These are phyloP conservation scores for Cladophialophora psammophila DNA, from an alignment of 2,329 filamentous ascomycete species.

Conservation along the genomic window DNA sequence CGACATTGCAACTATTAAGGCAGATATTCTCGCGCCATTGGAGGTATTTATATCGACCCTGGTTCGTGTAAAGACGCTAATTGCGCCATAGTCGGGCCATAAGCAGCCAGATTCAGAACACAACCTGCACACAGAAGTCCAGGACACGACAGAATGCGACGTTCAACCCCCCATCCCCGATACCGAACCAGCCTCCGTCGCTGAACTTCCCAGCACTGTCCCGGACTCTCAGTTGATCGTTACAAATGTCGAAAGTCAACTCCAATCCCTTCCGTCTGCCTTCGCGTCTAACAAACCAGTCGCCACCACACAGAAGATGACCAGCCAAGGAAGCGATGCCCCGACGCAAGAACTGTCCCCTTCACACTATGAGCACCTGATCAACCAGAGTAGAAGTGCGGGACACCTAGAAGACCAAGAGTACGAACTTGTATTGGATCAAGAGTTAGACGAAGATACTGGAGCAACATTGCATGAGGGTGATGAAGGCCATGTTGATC, in stretches of 20 bases:
- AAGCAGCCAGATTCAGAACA: slow-evolving; percentile 27
- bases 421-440: slow-evolving; percentile 7
- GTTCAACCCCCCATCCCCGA: slow-evolving; percentile 3
- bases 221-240: slow-evolving; percentile 35
- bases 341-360: slow-evolving; percentile 56
- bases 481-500: slow-evolving; percentile 53
- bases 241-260: slow-evolving; percentile 26
- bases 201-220: slow-evolving; percentile 36
- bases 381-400: slow-evolving; percentile 48
- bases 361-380: slow-evolving; percentile 52
- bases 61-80: slow-evolving; percentile 25
- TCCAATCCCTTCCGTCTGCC: slow-evolving; percentile 16
- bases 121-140: slow-evolving; percentile 13
- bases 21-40: slow-evolving; percentile 16
- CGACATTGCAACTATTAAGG: slow-evolving; percentile 31
- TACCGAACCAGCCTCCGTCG: slow-evolving; percentile 24
- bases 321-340: slow-evolving; percentile 46
- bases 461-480: slow-evolving; percentile 51
- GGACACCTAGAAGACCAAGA: slow-evolving; percentile 34
- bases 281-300: slow-evolving; percentile 8
- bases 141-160: slow-evolving; percentile 1
- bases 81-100: slow-evolving; percentile 28
- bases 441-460: slow-evolving; percentile 42
- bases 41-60: slow-evolving; percentile 23
- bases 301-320: slow-evolving; percentile 43